Evolutionary conservation across 345 rosid species (phyloP), one percentile per base, ranked within the genome.

Genomic region (Melastoma malabathricum): DNA sequence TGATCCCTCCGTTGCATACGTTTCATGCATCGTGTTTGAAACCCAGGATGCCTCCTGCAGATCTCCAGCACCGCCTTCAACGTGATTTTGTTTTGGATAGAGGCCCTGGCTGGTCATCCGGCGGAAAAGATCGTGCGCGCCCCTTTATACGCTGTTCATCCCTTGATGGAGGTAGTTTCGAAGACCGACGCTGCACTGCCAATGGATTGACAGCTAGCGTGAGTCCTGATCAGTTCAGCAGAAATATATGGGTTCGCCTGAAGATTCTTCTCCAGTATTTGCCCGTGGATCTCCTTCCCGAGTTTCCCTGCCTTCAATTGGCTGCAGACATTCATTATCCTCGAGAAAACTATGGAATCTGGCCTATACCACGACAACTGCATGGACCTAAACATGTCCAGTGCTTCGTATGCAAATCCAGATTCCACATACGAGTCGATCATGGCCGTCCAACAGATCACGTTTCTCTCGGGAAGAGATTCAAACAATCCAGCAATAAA

Each of bases 241-340:
- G 84, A 73, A 19, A 90, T 83, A 55, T 60, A 77, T 16, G 94
- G 94, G 52, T 80, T 64, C 0, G 66, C 62, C 59, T 65, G 80
- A 23, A 83, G 82, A 10, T 71, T 59, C 51, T 76, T 84, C 72
- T 82, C 84, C 64, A 84, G 64, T 39, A 75, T 65, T 50, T 76
- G 81, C 19, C 82, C 88, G 15, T 84, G 94, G 50, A 88, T 54
- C 81, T 88, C 97, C 59, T 78, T 80, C 43, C 97, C 97, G 1
- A 80, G 77, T 68, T 70, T 80, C 59, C 68, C 50, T 46, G 73
- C 75, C 60, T 72, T 78, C 47, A 75, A 78, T 56, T 70, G 63
- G 51, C 65, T 27, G 53, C 89, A 86, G 43, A 80, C 61, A 22
- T 64, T 68, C 60, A 83, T 68, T 64, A 84, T 64, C 70, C 84